A percentile compares a stretch with the other conserved stretches of the same genome.
phyloP scores from a whole-genome alignment of 176 grass and related monocot genomes.

The Eragrostis curvula region DNA sequence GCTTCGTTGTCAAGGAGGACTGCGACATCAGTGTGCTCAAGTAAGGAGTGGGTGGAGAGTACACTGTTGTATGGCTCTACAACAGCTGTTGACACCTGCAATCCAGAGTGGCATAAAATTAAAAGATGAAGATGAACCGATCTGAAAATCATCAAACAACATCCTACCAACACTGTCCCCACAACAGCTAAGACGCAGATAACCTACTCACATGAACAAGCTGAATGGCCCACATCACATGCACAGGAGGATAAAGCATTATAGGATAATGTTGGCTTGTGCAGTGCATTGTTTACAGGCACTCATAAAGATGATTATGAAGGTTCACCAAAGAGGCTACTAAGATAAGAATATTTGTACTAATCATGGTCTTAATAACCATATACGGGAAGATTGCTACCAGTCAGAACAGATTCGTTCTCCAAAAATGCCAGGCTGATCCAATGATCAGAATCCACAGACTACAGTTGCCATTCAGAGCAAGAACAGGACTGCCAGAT shows the following conservation, averaged over 20 bases:
- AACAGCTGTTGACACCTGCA: slow-evolving; percentile 96
- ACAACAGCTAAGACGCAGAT: slow-evolving; percentile 51
- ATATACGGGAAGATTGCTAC: slow-evolving; percentile 19
- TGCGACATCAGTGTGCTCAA: slow-evolving; percentile 94
- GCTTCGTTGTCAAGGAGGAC: slow-evolving; percentile 91
- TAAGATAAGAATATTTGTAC: not conserved
- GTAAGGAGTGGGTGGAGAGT: slow-evolving; percentile 93
- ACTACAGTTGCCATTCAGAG: not conserved
- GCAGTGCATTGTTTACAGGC: slow-evolving; percentile 14
- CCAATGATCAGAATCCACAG: slow-evolving; percentile 11
- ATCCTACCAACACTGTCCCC: slow-evolving; percentile 31
- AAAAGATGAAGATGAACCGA: slow-evolving; percentile 10
- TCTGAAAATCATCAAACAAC: slow-evolving; percentile 22
- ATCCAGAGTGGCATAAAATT: slow-evolving; percentile 45
- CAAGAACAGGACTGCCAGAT: not conserved
- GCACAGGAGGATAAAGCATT: slow-evolving; percentile 9
- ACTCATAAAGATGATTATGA: not conserved
- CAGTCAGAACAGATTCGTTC: not conserved
- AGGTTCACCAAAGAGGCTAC: not conserved
- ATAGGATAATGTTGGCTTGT: slow-evolving; percentile 34
- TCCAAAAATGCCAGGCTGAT: slow-evolving; percentile 1
- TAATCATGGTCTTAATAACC: slow-evolving; percentile 11
- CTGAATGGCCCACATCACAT: slow-evolving; percentile 37
- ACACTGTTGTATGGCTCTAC: slow-evolving; percentile 99
- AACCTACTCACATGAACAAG: slow-evolving; percentile 47